Conservation (phyloP, 441 rosid genomes). For the Lepidium campestre region DNA sequence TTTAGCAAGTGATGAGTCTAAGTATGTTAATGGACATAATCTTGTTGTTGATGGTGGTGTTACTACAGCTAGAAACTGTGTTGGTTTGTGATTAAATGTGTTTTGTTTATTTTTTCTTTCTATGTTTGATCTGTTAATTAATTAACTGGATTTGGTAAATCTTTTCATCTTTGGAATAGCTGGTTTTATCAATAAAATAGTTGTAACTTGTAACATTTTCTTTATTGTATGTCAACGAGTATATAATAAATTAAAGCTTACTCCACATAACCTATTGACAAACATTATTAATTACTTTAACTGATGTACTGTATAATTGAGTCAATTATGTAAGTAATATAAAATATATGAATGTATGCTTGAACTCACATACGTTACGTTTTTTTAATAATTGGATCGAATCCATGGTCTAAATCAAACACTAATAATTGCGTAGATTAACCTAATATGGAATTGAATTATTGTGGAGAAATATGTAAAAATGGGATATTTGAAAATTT, state of each 20-base stretch:
- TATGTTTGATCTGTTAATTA: slow-evolving; percentile 7
- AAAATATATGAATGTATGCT: too few species aligned
- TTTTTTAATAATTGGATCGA: too few species aligned
- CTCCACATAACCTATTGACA: too few species aligned
- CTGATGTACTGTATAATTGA: too few species aligned
- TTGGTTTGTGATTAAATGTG: slow-evolving; percentile 43
- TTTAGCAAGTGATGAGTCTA: slow-evolving; percentile 83
- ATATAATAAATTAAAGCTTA: neutral
- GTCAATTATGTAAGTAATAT: too few species aligned
- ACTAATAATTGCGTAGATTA: too few species aligned
- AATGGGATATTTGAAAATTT: too few species aligned
- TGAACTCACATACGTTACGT: too few species aligned
- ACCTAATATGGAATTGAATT: too few species aligned
- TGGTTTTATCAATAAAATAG: slow-evolving; percentile 17
- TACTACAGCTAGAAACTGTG: slow-evolving; percentile 71
- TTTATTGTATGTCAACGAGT: neutral
- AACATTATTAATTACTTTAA: too few species aligned
- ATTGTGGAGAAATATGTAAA: too few species aligned
- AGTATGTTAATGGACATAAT: slow-evolving; percentile 84
- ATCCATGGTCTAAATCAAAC: too few species aligned
- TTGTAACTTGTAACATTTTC: neutral
- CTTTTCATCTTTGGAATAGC: neutral
- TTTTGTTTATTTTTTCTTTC: neutral
- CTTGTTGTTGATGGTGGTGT: slow-evolving; percentile 91
- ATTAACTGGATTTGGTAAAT: slow-evolving; percentile 18